Evolutionary conservation across 768 basidiomycete genomes (phyloP), one percentile per base, ranked within the genome.

Genomic region (Lactifluus piperatus): DNA sequence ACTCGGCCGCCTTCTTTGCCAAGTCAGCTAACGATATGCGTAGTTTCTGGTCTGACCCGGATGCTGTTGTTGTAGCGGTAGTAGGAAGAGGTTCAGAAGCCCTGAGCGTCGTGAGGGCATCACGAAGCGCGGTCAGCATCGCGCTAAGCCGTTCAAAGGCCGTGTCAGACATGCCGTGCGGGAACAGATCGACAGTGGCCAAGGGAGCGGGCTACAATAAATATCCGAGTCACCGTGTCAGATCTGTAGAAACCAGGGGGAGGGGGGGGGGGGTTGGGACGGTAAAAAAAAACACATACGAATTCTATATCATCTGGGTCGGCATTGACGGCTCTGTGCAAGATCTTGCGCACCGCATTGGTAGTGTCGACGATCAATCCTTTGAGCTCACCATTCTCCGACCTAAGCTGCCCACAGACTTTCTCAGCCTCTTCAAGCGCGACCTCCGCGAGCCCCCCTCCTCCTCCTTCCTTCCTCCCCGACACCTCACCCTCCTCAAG

Each of bases 341-440:
- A 55, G 49, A 84, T 69, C 16, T 75, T 70, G 67, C 86, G 83
- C 18, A 88, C 68, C 58, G 84, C 83, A 64, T 91, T 90, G 36
- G 84, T 81, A 6, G 81, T 75, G 39, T 76, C 76, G 51, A 93
- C 67, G 4, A 88, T 68, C 27, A 89, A 70, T 30, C 77, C 79
- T 54, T 81, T 81, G 36, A 92, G 75, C 36, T 75, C 73, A 32
- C 77, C 67, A 54, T 86, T 90, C 68, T 93, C 88, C 37, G 84
- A 81, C 30, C 74, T 69, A 20, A 92, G 77, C 45, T 79, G 79
- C 24, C 72, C 73, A 39, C 86, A 75, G 0, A 86, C 81, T 51
- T 77, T 75, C 68, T 92, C 89, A 0, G 88, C 84, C 64, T 91
- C 81, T 48, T 85, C 83, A 34, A 92, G 74, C 6, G 88, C 84